These are phyloP conservation scores for Vachellia collinsii DNA, from an alignment of 306 rosid genomes.

Conservation along the genomic window DNA sequence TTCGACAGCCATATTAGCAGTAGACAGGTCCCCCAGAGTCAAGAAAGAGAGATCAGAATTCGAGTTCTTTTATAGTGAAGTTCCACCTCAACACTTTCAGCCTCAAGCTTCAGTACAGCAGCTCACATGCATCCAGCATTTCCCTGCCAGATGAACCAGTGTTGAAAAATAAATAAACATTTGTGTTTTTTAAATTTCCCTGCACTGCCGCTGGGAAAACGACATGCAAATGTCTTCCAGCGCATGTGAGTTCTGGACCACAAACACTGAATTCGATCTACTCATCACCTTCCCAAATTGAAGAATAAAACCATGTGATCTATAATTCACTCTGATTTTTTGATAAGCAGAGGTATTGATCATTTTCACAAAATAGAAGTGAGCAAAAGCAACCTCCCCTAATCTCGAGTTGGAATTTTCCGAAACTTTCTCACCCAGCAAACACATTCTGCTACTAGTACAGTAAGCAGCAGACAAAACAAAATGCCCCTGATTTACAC, in stretches of 20 bases:
- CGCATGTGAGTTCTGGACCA: not conserved
- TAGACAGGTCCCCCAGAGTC: not conserved
- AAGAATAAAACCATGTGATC: conserved; percentile 6
- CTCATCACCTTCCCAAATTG: not conserved
- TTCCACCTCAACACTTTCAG: not conserved
- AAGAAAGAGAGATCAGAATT: not conserved
- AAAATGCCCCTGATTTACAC: not conserved
- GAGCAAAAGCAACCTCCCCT: not conserved
- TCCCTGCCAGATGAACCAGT: conserved; percentile 9
- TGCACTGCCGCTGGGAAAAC: conserved; percentile 11
- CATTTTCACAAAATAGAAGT: not conserved
- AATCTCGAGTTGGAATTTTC: not conserved
- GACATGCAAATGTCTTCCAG: not conserved
- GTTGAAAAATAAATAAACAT: not conserved
- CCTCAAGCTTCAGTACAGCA: not conserved
- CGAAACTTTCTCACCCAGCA: conserved; percentile 27
- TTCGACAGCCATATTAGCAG: conserved; percentile 26
- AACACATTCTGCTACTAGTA: conserved; percentile 19
- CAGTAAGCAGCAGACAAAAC: not conserved
- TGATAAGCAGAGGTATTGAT: conserved; percentile 16
- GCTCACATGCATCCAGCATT: conserved; percentile 22
- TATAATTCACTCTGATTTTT: not conserved
- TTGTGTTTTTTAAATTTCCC: not conserved
- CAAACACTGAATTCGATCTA: not conserved
- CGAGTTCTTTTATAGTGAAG: conserved; percentile 3